Evolutionary conservation across 2,329 filamentous ascomycete species (phyloP), one percentile per base, ranked within the genome.

Genomic region (Ceratocystiopsis sp.): DNA sequence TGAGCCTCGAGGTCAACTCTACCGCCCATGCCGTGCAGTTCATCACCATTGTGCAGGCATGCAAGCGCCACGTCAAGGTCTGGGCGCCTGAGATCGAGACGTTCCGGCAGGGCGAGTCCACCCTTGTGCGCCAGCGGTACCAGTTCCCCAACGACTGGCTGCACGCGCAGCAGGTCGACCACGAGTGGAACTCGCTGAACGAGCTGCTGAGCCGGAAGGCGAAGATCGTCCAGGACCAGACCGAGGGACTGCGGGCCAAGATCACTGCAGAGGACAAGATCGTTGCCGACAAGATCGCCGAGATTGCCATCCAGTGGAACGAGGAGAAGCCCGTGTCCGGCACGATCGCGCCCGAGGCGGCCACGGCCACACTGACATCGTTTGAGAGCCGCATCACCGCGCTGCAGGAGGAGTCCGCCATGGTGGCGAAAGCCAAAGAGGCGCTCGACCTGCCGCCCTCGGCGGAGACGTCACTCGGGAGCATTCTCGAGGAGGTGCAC

Each of bases 11-110:
- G 58, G 85, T 87, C 17, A 89, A 84, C 5, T 96, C 91, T 1
- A 99, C 91, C 5, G 89, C 89, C 0, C 87, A 96, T 57, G 91
- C 93, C 19, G 93, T 99, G 4, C 85, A 91, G 35, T 98, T 98
- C 62, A 98, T 99, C 57, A 98, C 93, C 0, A 87, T 89, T 43
- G 91, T 98, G 6, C 91, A 98, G 62, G 84, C 84, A 55, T 95
- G 86, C 65, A 93, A 93, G 66, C 79, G 86, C 41, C 93, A 93
- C 58, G 87, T 93, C 42, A 89, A 86, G 60, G 67, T 80, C 4
- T 98, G 91, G 91, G 86, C 85, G 8, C 89, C 89, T 0, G 91
- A 98, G 58, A 84, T 99, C 36, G 87, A 94, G 54, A 81, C 85
- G 40, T 99, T 99, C 67, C 78, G 86, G 29, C 87, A 96, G 62